Conservation (phyloP, 257 asterid species). For the Petunia secreta region DNA sequence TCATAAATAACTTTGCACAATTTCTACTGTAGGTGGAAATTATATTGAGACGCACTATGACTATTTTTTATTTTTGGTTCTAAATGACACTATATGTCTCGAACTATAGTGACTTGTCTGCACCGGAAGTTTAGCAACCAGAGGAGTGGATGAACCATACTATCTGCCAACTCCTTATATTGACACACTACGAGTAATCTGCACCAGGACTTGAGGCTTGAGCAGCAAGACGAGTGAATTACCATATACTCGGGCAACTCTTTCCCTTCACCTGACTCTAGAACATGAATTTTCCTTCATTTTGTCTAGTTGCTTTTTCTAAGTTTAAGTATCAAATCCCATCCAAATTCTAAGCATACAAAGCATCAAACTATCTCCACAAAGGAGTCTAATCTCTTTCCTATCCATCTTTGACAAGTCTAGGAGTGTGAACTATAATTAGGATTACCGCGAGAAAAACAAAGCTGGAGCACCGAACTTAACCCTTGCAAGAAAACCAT, state of each 20-base stretch:
- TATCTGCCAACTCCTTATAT: too few relatives aligned
- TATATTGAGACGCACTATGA: background rate
- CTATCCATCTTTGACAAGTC: background rate
- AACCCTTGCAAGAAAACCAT: background rate
- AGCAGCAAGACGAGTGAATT: too few relatives aligned
- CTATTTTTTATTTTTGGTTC: background rate
- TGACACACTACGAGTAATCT: too few relatives aligned
- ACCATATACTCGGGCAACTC: background rate
- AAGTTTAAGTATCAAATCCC: constrained; percentile 16
- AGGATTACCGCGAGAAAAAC: background rate
- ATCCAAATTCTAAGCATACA: background rate
- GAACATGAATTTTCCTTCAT: background rate
- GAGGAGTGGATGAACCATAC: background rate
- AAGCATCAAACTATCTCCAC: background rate
- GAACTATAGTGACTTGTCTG: background rate
- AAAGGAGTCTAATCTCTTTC: background rate
- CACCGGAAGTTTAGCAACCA: background rate
- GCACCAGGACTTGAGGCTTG: too few relatives aligned
- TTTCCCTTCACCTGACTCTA: constrained; percentile 1
- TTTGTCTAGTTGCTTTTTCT: constrained; percentile 2
- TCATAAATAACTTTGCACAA: too few relatives aligned
- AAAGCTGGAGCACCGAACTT: background rate
- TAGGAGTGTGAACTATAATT: background rate
- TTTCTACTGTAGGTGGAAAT: constrained; percentile 6
- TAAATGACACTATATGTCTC: background rate